Evolutionary conservation across 176 grass and related monocot genomes (phyloP).

Genomic region (Metroxylon sagu): DNA sequence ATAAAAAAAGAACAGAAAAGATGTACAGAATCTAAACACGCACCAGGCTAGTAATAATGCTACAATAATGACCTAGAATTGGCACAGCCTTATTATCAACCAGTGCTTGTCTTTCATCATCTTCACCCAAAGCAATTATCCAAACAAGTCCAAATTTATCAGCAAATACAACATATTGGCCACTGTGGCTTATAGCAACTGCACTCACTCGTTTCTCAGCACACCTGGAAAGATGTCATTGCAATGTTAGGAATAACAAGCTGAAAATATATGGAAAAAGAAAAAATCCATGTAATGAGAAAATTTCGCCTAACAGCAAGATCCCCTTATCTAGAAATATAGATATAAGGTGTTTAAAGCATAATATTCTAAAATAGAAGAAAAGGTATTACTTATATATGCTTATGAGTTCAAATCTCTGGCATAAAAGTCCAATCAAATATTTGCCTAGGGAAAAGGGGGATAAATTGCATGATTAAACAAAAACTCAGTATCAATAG

Average conservation of each 20-base stretch:
- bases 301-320: too few species aligned
- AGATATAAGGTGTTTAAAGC: too few species aligned
- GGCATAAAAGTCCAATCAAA: too few species aligned
- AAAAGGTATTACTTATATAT: too few species aligned
- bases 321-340: too few species aligned
- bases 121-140: constrained; percentile 34
- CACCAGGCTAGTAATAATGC: constrained; percentile 95
- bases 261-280: background rate
- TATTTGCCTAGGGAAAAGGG: too few species aligned
- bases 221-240: constrained; percentile 38
- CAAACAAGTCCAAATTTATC: constrained; percentile 93
- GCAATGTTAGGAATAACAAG: constrained; percentile 8
- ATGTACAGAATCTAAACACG: background rate
- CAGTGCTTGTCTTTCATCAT: constrained; percentile 22
- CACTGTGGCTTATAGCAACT: constrained; percentile 58
- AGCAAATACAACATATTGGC: constrained; percentile 53
- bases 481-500: too few species aligned
- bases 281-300: background rate
- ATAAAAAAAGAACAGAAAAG: constrained; percentile 6
- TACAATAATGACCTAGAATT: constrained; percentile 90
- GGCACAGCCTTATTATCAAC: constrained; percentile 47
- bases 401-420: too few species aligned
- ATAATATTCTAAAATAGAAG: too few species aligned
- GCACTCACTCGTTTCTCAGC: constrained; percentile 81
- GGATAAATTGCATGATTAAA: too few species aligned